Conservation (phyloP, 78 protist species). For the Dictyostelium intermedium region DNA sequence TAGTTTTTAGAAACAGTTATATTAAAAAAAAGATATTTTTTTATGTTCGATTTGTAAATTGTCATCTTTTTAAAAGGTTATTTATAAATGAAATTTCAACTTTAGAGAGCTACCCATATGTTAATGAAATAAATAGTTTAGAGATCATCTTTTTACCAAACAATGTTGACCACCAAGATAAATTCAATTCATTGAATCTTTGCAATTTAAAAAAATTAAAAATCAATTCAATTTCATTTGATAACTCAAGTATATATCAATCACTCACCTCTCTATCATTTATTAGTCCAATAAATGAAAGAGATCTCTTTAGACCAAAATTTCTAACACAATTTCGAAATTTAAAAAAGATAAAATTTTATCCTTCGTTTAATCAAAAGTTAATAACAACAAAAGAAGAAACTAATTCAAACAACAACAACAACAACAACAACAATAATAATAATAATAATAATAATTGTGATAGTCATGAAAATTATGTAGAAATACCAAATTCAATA, state of each 20-base stretch:
- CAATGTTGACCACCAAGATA: neutral
- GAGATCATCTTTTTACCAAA: neutral
- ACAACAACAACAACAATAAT: neutral
- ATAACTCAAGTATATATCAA: neutral
- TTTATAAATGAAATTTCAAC: neutral
- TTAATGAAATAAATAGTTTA: neutral
- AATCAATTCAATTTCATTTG: neutral
- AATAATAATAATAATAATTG: no score
- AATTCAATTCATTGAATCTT: neutral
- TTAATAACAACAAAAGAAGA: neutral
- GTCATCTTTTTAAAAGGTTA: neutral
- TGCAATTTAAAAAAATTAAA: neutral
- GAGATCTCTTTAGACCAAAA: neutral
- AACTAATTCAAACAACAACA: neutral
- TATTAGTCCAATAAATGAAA: neutral
- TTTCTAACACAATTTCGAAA: neutral
- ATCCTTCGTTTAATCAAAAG: neutral
- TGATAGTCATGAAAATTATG: no score
- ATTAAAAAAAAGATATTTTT: neutral
- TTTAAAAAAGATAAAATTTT: neutral
- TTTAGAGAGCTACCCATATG: neutral
- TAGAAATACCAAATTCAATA: neutral
- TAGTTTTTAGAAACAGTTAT: neutral
- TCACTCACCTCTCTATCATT: neutral
- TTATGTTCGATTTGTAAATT: neutral